Evolutionary conservation across 495 filamentous ascomycete genomes (phyloP).

Genomic region (Sphaerosporella brunnea): DNA sequence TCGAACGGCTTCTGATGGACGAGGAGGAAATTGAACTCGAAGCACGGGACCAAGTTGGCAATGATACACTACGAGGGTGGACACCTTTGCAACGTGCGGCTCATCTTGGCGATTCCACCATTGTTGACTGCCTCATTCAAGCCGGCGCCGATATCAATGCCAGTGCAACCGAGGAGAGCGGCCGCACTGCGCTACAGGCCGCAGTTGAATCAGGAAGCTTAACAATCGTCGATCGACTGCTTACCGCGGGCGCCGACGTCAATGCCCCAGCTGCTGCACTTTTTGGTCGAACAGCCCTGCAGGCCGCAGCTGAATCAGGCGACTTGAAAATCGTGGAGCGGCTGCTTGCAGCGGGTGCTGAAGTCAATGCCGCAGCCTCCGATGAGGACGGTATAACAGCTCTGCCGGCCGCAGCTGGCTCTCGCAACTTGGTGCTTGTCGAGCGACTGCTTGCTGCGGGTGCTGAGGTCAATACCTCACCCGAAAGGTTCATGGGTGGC

Average conservation of each 20-base stretch:
- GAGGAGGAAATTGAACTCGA: not conserved
- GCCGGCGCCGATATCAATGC: conserved; percentile 2
- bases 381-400: not conserved
- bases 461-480: conserved; percentile 1
- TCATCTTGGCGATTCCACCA: not conserved
- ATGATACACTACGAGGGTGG: not conserved
- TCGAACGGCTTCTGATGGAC: not conserved
- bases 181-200: conserved; percentile 2
- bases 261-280: not conserved
- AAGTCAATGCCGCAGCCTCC: not conserved
- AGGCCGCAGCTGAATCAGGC: conserved; percentile 14
- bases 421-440: not conserved
- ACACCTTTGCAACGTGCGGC: not conserved
- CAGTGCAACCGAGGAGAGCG: not conserved
- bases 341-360: not conserved
- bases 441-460: not conserved
- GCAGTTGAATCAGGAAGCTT: not conserved
- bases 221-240: not conserved
- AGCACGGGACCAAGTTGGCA: not conserved
- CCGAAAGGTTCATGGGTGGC: not conserved
- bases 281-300: conserved; percentile 18
- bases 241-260: not conserved
- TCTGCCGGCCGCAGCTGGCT: not conserved
- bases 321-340: conserved; percentile 7
- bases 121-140: not conserved